Conservation (phyloP, 2,329 filamentous ascomycete genomes). For the Cladosporium sp. region DNA sequence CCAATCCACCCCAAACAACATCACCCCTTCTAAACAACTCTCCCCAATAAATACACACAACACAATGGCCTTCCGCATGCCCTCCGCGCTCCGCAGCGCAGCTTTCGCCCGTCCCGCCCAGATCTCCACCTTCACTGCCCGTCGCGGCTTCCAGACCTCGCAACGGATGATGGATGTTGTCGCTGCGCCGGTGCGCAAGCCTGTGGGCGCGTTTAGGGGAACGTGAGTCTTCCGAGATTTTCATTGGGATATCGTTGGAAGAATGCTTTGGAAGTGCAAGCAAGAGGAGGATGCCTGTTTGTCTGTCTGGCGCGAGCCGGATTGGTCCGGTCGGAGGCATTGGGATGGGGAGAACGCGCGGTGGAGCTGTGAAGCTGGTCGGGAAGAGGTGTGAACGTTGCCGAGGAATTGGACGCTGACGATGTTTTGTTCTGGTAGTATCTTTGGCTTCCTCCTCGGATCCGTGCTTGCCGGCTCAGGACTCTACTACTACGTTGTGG, state of each 20-base stretch:
- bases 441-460: constrained; percentile 90
- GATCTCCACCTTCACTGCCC: constrained; percentile 17
- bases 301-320: neutral
- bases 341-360: neutral
- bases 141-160: constrained; percentile 41
- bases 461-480: constrained; percentile 74
- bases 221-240: constrained; percentile 55
- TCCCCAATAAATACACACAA: constrained; percentile 3
- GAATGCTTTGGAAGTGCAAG: neutral
- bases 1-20: neutral
- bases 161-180: constrained; percentile 20
- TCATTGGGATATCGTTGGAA: neutral
- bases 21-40: neutral
- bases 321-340: neutral
- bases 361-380: neutral
- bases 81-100: constrained; percentile 41
- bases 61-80: constrained; percentile 48
- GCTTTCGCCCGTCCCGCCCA: constrained; percentile 20
- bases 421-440: constrained; percentile 50
- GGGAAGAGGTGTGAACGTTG: neutral
- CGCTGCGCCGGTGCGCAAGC: constrained; percentile 58
- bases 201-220: constrained; percentile 70
- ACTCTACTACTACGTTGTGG: constrained; percentile 89
- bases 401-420: constrained; percentile 6
- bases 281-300: constrained; percentile 9